Evolutionary conservation across 83 land plant species (phyloP).

Genomic region (Diphasiastrum complanatum): DNA sequence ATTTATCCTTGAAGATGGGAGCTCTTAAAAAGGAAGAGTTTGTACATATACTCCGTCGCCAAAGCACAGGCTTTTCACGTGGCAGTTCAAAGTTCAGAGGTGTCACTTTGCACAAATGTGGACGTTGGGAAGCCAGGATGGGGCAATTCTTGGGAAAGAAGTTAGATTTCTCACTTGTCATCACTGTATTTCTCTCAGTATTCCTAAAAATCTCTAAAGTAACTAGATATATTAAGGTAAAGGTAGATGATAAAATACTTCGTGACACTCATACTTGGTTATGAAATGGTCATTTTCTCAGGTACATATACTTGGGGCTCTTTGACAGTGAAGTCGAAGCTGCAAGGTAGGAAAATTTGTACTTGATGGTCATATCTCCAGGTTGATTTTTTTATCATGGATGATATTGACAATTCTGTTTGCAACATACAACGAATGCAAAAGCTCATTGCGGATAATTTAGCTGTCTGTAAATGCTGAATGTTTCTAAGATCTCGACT

Average conservation of each 20-base stretch:
- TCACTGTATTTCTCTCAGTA: no score
- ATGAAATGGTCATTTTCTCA: no score
- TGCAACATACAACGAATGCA: conserved; percentile 6
- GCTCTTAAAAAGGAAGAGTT: conserved; percentile 69
- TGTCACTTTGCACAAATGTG: conserved; percentile 68
- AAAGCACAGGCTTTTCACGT: conserved; percentile 74
- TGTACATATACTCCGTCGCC: conserved; percentile 69
- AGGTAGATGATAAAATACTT: no score
- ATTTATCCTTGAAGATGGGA: conserved; percentile 39
- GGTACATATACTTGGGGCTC: conserved; percentile 44
- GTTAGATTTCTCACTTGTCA: no score
- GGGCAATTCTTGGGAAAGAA: conserved; percentile 80
- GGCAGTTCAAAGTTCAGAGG: conserved; percentile 84
- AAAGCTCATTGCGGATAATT: no score
- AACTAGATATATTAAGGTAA: no score
- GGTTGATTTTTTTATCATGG: not conserved
- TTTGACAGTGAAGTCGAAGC: conserved; percentile 39
- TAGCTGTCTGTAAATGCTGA: no score
- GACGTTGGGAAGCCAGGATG: conserved; percentile 82
- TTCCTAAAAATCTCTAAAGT: no score
- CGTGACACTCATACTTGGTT: no score
- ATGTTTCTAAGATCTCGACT: no score
- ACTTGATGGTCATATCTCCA: conserved; percentile 8
- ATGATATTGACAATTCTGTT: not conserved
- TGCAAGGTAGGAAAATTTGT: conserved; percentile 38